Evolutionary conservation across 345 rosid species (phyloP).

Genomic region (Gynandropsis gynandra): DNA sequence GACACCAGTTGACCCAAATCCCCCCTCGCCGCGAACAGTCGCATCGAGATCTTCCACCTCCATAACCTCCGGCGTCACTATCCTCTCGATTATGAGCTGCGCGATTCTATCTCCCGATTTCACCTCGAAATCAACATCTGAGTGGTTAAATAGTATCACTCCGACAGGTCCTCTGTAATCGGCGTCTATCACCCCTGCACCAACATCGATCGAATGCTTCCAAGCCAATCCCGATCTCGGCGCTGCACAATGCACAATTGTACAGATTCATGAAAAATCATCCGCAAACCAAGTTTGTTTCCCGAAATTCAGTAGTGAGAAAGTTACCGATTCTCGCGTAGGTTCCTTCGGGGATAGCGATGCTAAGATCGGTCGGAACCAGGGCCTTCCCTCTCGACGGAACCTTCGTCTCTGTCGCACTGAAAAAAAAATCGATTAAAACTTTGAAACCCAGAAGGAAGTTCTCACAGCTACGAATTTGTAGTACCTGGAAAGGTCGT

Average conservation of each 20-base stretch:
- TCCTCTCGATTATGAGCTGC: conserved; percentile 67
- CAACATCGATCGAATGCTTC: conserved; percentile 77
- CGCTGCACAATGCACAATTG: conserved; percentile 20
- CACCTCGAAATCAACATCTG: conserved; percentile 57
- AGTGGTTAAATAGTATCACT: conserved; percentile 62
- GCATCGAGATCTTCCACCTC: conserved; percentile 69
- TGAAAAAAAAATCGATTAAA: conserved; percentile 8
- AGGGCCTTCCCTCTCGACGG: conserved; percentile 82
- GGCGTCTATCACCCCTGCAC: conserved; percentile 74
- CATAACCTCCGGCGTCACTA: conserved; percentile 50
- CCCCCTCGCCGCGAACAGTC: conserved; percentile 67
- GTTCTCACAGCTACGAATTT: background rate
- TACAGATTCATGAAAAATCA: background rate
- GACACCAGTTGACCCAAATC: conserved; percentile 82
- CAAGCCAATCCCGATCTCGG: conserved; percentile 75
- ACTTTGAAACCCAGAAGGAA: background rate
- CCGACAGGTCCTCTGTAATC: conserved; percentile 79
- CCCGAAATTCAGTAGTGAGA: background rate
- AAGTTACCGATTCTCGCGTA: conserved; percentile 63
- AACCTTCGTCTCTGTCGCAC: conserved; percentile 55
- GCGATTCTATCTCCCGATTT: conserved; percentile 61
- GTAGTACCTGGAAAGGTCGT: conserved; percentile 51
- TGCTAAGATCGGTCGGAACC: conserved; percentile 66
- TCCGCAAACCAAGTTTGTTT: background rate
- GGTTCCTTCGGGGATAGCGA: conserved; percentile 60